A percentile compares a stretch with the other conserved stretches of the same genome.
Conservation (phyloP, 331 rosid genomes). For the Malus hybrid region DNA sequence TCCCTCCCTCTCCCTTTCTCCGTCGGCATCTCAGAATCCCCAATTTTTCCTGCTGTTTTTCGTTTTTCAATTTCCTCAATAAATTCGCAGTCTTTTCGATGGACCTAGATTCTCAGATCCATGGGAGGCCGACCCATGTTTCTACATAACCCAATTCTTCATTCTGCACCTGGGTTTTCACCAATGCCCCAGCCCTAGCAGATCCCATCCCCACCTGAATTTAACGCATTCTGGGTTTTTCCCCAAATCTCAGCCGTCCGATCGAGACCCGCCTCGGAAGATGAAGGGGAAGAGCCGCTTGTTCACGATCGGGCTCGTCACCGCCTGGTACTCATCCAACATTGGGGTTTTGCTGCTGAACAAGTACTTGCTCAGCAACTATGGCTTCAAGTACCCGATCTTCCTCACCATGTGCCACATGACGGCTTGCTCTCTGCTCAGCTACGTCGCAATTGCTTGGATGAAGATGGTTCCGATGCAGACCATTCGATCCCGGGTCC, state of each 20-base stretch:
- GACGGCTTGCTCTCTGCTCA: conserved; percentile 76
- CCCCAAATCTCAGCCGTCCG: conserved; percentile 24
- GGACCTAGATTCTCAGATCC: conserved; percentile 51
- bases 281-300: conserved; percentile 73
- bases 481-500: conserved; percentile 63
- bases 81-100: conserved; percentile 11
- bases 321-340: conserved; percentile 78
- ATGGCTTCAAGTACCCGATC: conserved; percentile 83
- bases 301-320: conserved; percentile 60
- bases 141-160: conserved; percentile 2
- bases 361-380: conserved; percentile 80
- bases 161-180: conserved; percentile 14
- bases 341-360: conserved; percentile 75
- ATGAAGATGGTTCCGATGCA: conserved; percentile 78
- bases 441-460: conserved; percentile 90
- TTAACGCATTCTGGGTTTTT: not conserved
- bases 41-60: not conserved
- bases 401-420: conserved; percentile 85
- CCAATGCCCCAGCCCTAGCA: conserved; percentile 29
- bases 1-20: not conserved
- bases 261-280: conserved; percentile 23
- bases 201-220: conserved; percentile 29
- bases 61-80: not conserved
- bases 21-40: not conserved
- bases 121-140: conserved; percentile 24